Base-by-base conservation (phyloP, 1,139 yeast species). In the Diutina neorugosa region DNA sequence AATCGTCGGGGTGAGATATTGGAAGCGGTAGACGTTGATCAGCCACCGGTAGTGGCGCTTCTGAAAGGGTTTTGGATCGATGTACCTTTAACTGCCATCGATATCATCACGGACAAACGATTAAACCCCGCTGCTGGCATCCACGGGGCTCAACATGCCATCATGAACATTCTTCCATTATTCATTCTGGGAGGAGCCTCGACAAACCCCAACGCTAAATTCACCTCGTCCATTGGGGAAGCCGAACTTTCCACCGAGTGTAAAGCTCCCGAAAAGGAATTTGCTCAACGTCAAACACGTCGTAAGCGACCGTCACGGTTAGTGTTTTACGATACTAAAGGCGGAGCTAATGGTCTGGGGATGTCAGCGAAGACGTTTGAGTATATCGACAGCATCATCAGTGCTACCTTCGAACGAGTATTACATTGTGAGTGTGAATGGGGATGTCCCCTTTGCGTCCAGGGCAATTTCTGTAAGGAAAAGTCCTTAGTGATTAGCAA, bases 141-240 rank as follows among this genome's bases (percentile, higher is more conserved):
- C n/a, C 99, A 94, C 69, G 97, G 96, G 5, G 96, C 96, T 0
- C 94, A 90, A 59, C 99, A 93, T 69, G 89, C 89, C 0, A 70
- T 91, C 1, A 84, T 89, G 78, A 85, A 86, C 52, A 75, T 86
- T 57, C 65, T 90, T 25, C 95, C 96, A 0, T 60, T 77, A 4
- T 80, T 80, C 57, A 69, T 74, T 5, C 66, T 67, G 55, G 74
- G 76, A 2, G 69, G 71, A 2, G 73, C 72, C 1, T 63, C 69
- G n/a, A 66, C 73, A 4, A 63, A 67, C 47, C 69, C 70, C 0
- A 69, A 69, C 55, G 79, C 79, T 8, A 75, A 81, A 44, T 81
- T 81, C n/a, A 76, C 79, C 2, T 66, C 73, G 1, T 64, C 58
- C 49, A 57, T 71, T 7, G 76, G 76, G 0, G 76, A 71, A 53